These are phyloP conservation scores for Davidsoniella virescens DNA, from an alignment of 2,329 filamentous ascomycete genomes.

Conservation along the genomic window DNA sequence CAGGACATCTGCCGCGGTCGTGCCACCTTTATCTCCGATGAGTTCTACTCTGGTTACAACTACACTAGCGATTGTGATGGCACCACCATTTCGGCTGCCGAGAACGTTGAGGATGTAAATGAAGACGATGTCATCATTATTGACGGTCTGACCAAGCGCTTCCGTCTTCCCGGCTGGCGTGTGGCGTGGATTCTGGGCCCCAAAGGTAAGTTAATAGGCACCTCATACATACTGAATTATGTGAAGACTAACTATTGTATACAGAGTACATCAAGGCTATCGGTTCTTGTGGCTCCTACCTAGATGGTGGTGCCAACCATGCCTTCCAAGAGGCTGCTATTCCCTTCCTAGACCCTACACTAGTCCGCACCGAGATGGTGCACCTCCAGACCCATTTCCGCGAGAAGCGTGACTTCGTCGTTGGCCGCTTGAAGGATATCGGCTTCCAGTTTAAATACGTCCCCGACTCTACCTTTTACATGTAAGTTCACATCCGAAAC, in stretches of 20 bases:
- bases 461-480: constrained; percentile 87
- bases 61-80: constrained; percentile 89
- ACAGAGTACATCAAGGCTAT: constrained; percentile 82
- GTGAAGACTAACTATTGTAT: constrained; percentile 11
- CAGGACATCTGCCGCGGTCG: constrained; percentile 85
- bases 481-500: constrained; percentile 33
- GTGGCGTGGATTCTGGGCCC: constrained; percentile 93
- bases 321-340: constrained; percentile 92
- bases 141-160: constrained; percentile 90
- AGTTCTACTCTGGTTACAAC: constrained; percentile 95
- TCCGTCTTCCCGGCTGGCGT: constrained; percentile 89
- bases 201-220: constrained; percentile 34
- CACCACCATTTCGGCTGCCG: constrained; percentile 70
- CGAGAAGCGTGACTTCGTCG: constrained; percentile 82
- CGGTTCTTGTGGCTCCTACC: constrained; percentile 79
- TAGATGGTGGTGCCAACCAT: constrained; percentile 86
- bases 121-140: constrained; percentile 86
- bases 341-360: constrained; percentile 73
- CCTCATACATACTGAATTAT: neutral
- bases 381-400: constrained; percentile 80
- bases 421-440: constrained; percentile 63
- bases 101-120: constrained; percentile 80
- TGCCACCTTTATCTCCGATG: constrained; percentile 84
- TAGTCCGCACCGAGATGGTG: constrained; percentile 73
- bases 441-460: constrained; percentile 74